These are phyloP conservation scores for Juncus inflexus DNA, from an alignment of 176 grass and related monocot genomes.

Conservation along the genomic window DNA sequence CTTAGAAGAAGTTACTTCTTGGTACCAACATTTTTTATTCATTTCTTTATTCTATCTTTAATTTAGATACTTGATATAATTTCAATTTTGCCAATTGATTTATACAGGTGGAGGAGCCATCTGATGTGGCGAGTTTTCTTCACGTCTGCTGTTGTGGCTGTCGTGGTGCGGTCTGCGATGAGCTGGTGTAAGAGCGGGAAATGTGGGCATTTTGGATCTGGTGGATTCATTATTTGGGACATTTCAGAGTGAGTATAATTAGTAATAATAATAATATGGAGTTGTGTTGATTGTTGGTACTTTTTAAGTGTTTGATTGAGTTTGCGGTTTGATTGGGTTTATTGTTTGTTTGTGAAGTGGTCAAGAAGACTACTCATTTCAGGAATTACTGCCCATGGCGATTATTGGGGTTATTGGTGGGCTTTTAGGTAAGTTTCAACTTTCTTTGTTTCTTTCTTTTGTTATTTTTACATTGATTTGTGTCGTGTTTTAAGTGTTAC, in stretches of 20 bases:
- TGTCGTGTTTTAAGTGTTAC: not conserved
- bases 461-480: constrained; percentile 17
- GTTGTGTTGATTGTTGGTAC: not conserved
- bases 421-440: constrained; percentile 61
- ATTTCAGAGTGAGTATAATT: constrained; percentile 73
- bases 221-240: constrained; percentile 99
- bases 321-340: constrained; percentile 38
- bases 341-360: constrained; percentile 59
- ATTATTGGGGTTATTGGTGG: constrained; percentile 98
- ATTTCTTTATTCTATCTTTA: constrained; percentile 1
- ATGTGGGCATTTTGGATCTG: constrained; percentile 97
- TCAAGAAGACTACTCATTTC: constrained; percentile 98
- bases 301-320: not conserved
- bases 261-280: constrained; percentile 5
- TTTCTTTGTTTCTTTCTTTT: constrained; percentile 18
- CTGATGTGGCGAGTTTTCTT: constrained; percentile 99
- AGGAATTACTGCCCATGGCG: constrained; percentile 90
- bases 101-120: constrained; percentile 94
- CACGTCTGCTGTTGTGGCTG: constrained; percentile 95
- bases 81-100: constrained; percentile 12
- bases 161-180: constrained; percentile 91
- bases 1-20: constrained; percentile 95
- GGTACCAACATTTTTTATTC: constrained; percentile 32
- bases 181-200: constrained; percentile 94
- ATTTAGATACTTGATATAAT: constrained; percentile 14